These are phyloP conservation scores for Hamigera avellanea DNA, from an alignment of 495 filamentous ascomycete genomes.

Conservation along the genomic window DNA sequence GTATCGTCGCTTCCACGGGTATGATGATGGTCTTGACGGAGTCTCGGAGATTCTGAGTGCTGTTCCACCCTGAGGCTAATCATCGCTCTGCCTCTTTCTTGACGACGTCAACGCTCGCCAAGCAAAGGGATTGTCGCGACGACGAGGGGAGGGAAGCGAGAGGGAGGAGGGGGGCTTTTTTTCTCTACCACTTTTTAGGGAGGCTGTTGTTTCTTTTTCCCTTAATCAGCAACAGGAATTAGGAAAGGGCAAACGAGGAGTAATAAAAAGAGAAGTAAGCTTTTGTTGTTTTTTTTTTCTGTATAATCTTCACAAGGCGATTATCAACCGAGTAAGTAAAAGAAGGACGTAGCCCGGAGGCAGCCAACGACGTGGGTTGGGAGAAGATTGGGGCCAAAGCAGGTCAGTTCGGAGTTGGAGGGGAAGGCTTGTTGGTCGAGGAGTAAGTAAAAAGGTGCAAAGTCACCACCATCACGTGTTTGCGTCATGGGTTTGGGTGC, in stretches of 20 bases:
- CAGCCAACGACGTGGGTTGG: background rate
- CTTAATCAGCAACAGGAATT: too few relatives aligned
- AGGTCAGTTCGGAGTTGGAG: slow-evolving; percentile 4
- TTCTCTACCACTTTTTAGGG: too few relatives aligned
- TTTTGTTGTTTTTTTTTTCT: slow-evolving; percentile 1
- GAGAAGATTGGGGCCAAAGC: slow-evolving; percentile 1
- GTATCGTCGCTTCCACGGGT: slow-evolving; percentile 25
- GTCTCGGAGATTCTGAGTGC: slow-evolving; percentile 35
- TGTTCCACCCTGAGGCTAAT: slow-evolving; percentile 40
- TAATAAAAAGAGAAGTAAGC: too few relatives aligned
- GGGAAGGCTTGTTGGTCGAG: slow-evolving; percentile 11
- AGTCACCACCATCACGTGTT: slow-evolving; percentile 29
- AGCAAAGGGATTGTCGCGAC: too few relatives aligned
- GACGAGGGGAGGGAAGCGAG: too few relatives aligned
- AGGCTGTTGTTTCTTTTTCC: too few relatives aligned
- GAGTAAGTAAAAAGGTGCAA: slow-evolving; percentile 17
- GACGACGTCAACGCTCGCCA: too few relatives aligned
- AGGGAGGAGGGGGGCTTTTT: too few relatives aligned
- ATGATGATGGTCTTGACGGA: slow-evolving; percentile 21
- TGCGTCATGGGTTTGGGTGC: slow-evolving; percentile 25
- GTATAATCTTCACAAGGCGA: background rate
- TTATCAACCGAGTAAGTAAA: background rate
- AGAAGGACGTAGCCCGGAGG: slow-evolving; percentile 1
- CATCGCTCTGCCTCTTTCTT: slow-evolving; percentile 38
- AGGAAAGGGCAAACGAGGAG: too few relatives aligned